Percentiles rank a stretch among this genome's conserved stretches.
Conservation (phyloP, 441 rosid genomes). For the Pelargonium cotyledonis region DNA sequence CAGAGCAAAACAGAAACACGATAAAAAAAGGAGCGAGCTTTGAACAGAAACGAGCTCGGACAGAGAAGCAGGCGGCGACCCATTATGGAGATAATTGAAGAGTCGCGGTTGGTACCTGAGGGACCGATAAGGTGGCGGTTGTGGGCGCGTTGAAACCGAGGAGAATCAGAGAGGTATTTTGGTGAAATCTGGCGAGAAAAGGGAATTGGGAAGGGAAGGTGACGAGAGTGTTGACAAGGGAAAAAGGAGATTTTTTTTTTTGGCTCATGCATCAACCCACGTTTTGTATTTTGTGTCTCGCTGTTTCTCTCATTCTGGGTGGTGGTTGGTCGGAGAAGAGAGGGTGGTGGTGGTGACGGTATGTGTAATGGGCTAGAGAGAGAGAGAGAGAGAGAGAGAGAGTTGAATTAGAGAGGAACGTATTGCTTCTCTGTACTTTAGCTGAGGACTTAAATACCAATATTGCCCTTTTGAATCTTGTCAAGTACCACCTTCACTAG, state of each 20-base stretch:
- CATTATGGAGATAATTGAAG: neutral
- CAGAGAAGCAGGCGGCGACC: conserved; percentile 10
- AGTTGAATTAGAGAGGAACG: conserved; percentile 17
- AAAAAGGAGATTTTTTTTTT: conserved; percentile 6
- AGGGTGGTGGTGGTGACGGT: conserved; percentile 15
- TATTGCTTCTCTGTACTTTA: conserved; percentile 10
- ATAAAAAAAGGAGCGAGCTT: neutral
- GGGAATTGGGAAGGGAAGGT: conserved; percentile 19
- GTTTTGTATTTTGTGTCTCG: conserved; percentile 16
- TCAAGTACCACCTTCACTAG: conserved; percentile 4
- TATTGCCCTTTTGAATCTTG: conserved; percentile 18
- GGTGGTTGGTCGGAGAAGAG: neutral
- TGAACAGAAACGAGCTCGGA: conserved; percentile 3
- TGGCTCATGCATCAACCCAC: conserved; percentile 55
- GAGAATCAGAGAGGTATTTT: neutral
- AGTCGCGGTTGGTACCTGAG: conserved; percentile 15
- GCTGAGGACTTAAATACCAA: conserved; percentile 1
- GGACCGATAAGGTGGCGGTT: conserved; percentile 20
- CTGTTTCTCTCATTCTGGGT: conserved; percentile 14
- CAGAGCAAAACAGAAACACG: neutral
- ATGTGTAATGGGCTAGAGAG: neutral
- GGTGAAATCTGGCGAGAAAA: conserved; percentile 20
- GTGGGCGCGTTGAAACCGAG: conserved; percentile 31
- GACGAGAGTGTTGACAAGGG: conserved; percentile 4
- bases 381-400: conserved; percentile 8